Conservation (phyloP, 2,329 filamentous ascomycete species). For the Dothistroma pini region DNA sequence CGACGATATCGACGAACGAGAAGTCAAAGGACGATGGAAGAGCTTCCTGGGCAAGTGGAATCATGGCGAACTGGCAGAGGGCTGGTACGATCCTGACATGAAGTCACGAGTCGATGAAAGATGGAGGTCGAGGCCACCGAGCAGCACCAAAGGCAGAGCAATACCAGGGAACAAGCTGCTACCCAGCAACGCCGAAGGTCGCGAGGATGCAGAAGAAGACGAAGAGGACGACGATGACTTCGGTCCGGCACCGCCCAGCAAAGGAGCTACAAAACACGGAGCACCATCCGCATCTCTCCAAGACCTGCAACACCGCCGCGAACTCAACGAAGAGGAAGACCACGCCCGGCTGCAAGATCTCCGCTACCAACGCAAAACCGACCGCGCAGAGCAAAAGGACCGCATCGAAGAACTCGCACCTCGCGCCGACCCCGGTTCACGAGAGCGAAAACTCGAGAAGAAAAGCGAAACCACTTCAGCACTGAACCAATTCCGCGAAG, state of each 20-base stretch:
- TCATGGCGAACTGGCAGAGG: slow-evolving; percentile 75
- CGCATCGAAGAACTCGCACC: slow-evolving; percentile 76
- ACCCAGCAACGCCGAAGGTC: slow-evolving; percentile 11
- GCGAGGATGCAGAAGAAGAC: slow-evolving; percentile 40
- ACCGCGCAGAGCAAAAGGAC: slow-evolving; percentile 65
- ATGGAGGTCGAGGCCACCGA: slow-evolving; percentile 20
- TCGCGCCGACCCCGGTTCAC: slow-evolving; percentile 75
- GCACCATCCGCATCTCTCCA: slow-evolving; percentile 66
- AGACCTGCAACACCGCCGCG: slow-evolving; percentile 63
- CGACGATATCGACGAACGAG: slow-evolving; percentile 66
- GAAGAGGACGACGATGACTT: slow-evolving; percentile 57
- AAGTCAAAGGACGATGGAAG: slow-evolving; percentile 83
- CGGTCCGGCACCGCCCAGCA: slow-evolving; percentile 50
- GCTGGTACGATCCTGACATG: slow-evolving; percentile 86
- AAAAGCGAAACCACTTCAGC: slow-evolving; percentile 67
- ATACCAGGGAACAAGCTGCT: slow-evolving; percentile 5
- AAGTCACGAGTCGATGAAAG: slow-evolving; percentile 51
- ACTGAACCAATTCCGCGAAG: slow-evolving; percentile 68
- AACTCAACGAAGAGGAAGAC: slow-evolving; percentile 51
- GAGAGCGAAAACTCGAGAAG: slow-evolving; percentile 85
- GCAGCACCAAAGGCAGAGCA: slow-evolving; percentile 1
- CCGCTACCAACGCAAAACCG: slow-evolving; percentile 58
- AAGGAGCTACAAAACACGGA: slow-evolving; percentile 39
- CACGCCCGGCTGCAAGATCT: slow-evolving; percentile 49
- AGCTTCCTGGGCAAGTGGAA: slow-evolving; percentile 94